phyloP scores from a whole-genome alignment of 1,139 yeast species.

The Yamadazyma atmosphaerica region DNA sequence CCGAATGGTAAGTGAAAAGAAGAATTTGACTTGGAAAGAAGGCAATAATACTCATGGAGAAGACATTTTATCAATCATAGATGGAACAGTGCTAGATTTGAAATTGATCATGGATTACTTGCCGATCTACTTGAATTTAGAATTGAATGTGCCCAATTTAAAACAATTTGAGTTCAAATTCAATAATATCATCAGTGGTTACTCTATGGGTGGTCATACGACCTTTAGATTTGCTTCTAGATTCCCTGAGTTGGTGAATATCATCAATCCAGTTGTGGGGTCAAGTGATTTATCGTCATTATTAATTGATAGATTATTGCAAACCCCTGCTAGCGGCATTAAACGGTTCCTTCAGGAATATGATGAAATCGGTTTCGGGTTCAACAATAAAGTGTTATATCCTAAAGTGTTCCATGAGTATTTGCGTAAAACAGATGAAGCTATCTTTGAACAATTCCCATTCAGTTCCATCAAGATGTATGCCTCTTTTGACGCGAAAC shows the following conservation, averaged over 20 bases:
- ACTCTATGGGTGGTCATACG: constrained; percentile 63
- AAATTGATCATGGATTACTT: constrained; percentile 48
- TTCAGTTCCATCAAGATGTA: constrained; percentile 32
- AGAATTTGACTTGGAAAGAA: constrained; percentile 45
- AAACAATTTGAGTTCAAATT: constrained; percentile 19
- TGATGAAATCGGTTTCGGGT: constrained; percentile 33
- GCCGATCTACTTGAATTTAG: constrained; percentile 45
- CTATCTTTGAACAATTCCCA: constrained; percentile 38
- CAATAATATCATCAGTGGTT: constrained; percentile 48
- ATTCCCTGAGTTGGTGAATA: constrained; percentile 39
- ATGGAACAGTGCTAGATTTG: constrained; percentile 52
- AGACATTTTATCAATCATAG: constrained; percentile 54
- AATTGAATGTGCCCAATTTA: constrained; percentile 22
- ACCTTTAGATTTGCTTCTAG: constrained; percentile 47
- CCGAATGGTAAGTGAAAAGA: constrained; percentile 34
- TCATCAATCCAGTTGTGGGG: constrained; percentile 50
- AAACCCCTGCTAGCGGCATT: constrained; percentile 17
- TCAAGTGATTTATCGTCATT: constrained; percentile 45
- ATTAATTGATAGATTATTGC: constrained; percentile 39
- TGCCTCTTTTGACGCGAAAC: constrained; percentile 35
- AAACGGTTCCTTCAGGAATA: constrained; percentile 20
- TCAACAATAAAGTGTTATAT: constrained; percentile 27
- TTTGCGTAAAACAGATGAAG: constrained; percentile 28
- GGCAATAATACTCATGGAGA: constrained; percentile 53
- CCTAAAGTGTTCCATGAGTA: constrained; percentile 40